Conservation (phyloP, 148 eudicot species). For the Rhododendron griersonianum region DNA sequence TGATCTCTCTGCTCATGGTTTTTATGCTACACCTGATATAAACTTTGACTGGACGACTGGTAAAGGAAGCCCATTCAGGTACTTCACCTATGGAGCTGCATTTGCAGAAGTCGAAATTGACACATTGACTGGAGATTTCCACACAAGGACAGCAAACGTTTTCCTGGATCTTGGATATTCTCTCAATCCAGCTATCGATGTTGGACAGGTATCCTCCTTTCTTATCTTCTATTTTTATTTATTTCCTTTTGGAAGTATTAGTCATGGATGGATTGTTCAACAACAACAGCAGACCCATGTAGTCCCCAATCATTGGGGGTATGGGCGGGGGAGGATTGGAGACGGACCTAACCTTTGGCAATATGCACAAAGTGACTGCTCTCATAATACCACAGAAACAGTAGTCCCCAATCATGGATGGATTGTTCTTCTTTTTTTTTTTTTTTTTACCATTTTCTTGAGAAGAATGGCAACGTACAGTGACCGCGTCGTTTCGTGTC, state of each 20-base stretch:
- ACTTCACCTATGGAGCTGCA: conserved; percentile 94
- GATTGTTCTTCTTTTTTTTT: not conserved
- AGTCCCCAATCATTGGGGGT: too few relatives aligned
- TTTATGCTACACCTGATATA: conserved; percentile 77
- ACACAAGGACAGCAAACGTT: conserved; percentile 78
- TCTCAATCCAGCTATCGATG: conserved; percentile 91
- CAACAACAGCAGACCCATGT: too few relatives aligned
- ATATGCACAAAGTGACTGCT: too few relatives aligned
- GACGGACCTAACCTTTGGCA: too few relatives aligned
- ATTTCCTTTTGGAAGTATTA: not conserved
- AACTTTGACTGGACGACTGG: conserved; percentile 89
- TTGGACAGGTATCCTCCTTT: conserved; percentile 68
- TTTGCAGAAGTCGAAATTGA: conserved; percentile 95
- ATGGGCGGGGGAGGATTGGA: too few relatives aligned
- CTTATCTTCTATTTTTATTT: not conserved
- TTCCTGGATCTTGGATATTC: conserved; percentile 86
- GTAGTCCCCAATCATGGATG: too few relatives aligned
- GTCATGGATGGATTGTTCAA: not conserved
- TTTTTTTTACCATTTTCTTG: not conserved
- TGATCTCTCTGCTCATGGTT: conserved; percentile 97
- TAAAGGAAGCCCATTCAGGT: conserved; percentile 72
- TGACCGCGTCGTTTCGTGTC: too few relatives aligned
- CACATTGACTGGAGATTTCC: conserved; percentile 92
- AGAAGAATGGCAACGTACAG: not conserved
- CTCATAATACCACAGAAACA: too few relatives aligned